These are phyloP conservation scores for Xylariaceae sp. DNA, from an alignment of 2,329 filamentous ascomycete genomes.

Conservation along the genomic window DNA sequence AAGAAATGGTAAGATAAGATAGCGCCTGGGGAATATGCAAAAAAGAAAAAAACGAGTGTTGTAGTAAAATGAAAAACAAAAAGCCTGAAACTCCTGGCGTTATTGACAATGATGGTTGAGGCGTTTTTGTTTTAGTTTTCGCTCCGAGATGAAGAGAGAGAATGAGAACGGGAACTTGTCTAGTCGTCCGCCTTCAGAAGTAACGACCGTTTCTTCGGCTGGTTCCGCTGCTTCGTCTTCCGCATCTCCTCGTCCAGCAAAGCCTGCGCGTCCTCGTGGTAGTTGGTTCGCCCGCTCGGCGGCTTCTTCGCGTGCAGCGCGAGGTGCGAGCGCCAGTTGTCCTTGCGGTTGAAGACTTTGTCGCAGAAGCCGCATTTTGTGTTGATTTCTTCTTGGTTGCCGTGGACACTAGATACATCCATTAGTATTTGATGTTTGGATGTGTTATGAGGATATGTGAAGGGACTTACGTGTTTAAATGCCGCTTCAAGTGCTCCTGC, in stretches of 20 bases:
- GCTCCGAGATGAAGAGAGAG: no score
- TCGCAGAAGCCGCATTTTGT: conserved; percentile 24
- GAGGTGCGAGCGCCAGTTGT: conserved; percentile 38
- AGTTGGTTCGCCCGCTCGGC: conserved; percentile 33
- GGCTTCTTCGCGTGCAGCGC: conserved; percentile 33
- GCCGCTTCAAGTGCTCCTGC: conserved; percentile 52
- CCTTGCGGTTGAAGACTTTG: conserved; percentile 34
- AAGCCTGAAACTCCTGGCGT: neutral
- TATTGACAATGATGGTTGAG: no score
- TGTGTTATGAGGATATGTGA: neutral
- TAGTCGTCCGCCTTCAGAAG: conserved; percentile 16
- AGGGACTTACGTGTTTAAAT: conserved; percentile 42
- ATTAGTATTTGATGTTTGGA: neutral
- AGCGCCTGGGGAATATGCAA: neutral
- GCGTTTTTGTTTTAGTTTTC: no score
- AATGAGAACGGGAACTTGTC: no score
- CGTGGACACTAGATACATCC: conserved; percentile 20
- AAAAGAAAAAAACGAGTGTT: neutral
- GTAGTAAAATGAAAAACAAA: no score
- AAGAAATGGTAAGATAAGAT: neutral
- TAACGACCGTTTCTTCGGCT: conserved; percentile 20
- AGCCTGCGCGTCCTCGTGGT: conserved; percentile 26
- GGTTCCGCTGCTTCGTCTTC: conserved; percentile 25
- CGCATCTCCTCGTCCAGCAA: conserved; percentile 22
- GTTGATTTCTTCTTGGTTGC: conserved; percentile 16